Evolutionary conservation across 306 rosid genomes (phyloP).

Genomic region (Cyamopsis tetragonoloba): DNA sequence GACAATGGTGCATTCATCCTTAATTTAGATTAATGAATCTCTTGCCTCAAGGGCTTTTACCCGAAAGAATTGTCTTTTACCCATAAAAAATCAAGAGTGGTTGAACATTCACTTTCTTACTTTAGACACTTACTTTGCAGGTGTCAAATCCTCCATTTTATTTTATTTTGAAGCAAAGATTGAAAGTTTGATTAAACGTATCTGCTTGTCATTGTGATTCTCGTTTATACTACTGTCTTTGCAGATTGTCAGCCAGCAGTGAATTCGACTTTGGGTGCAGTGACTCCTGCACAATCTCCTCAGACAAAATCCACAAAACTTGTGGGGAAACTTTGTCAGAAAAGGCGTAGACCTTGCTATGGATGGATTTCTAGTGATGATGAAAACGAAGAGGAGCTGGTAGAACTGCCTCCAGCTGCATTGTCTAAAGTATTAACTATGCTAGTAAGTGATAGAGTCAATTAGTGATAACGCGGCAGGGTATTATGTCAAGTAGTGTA

Average conservation of each 20-base stretch:
- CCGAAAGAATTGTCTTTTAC: too few species aligned
- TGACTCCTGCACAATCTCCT: neutral
- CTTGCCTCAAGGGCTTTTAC: too few species aligned
- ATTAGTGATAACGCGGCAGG: neutral
- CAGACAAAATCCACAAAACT: neutral
- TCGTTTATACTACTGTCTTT: conserved; percentile 4
- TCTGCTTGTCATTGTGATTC: neutral
- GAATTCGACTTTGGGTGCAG: neutral
- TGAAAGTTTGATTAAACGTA: neutral
- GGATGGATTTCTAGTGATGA: conserved; percentile 36
- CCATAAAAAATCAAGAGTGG: too few species aligned
- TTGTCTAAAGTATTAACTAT: neutral
- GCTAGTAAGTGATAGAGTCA: neutral
- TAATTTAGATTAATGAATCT: too few species aligned
- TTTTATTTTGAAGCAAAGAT: neutral
- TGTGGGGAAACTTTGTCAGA: neutral
- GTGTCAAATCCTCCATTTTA: too few species aligned
- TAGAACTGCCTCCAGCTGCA: conserved; percentile 11
- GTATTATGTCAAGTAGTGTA: neutral
- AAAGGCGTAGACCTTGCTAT: conserved; percentile 32
- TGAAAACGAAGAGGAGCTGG: conserved; percentile 10
- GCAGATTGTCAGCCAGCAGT: conserved; percentile 12
- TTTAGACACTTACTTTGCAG: too few species aligned
- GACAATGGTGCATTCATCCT: too few species aligned
- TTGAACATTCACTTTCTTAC: too few species aligned